These are phyloP conservation scores for Haplosporangium gracile DNA, from an alignment of 192 early-diverging fungal genomes.

Conservation along the genomic window DNA sequence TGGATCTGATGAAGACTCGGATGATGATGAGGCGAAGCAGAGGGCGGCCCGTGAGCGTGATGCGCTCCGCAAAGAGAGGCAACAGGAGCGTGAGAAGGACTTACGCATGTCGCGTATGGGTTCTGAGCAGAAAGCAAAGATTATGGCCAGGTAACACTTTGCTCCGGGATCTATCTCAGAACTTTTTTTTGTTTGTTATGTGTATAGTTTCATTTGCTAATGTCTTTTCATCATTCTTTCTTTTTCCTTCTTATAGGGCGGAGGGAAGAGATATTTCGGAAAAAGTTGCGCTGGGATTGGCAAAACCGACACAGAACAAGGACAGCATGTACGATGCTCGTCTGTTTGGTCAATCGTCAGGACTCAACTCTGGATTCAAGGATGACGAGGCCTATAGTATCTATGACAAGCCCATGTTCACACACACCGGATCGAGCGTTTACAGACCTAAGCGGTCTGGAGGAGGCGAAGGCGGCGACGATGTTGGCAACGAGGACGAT, in stretches of 20 bases:
- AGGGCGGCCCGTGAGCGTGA: slow-evolving; percentile 81
- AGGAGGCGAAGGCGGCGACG: slow-evolving; percentile 73
- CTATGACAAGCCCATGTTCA: slow-evolving; percentile 98
- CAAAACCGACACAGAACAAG: slow-evolving; percentile 88
- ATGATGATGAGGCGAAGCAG: slow-evolving; percentile 67
- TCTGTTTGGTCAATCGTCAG: slow-evolving; percentile 93
- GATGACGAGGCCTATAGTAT: slow-evolving; percentile 93
- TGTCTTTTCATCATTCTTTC: slow-evolving; percentile 8
- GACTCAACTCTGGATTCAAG: slow-evolving; percentile 88
- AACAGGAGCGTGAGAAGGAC: slow-evolving; percentile 89
- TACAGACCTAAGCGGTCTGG: slow-evolving; percentile 82
- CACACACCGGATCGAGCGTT: slow-evolving; percentile 70
- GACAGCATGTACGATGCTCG: slow-evolving; percentile 96
- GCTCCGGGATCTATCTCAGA: slow-evolving; percentile 2
- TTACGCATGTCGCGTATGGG: slow-evolving; percentile 91
- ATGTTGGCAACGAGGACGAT: slow-evolving; percentile 75
- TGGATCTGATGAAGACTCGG: slow-evolving; percentile 57
- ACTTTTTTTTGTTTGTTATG: not conserved
- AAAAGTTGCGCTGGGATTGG: slow-evolving; percentile 97
- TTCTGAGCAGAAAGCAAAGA: slow-evolving; percentile 85
- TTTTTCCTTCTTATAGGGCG: slow-evolving; percentile 57
- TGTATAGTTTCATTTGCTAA: not conserved
- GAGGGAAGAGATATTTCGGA: slow-evolving; percentile 97
- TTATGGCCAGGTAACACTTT: slow-evolving; percentile 68
- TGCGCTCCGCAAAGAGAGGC: slow-evolving; percentile 84